Conservation (phyloP, 352 stramenopile species). For the Phytopythium montanum region DNA sequence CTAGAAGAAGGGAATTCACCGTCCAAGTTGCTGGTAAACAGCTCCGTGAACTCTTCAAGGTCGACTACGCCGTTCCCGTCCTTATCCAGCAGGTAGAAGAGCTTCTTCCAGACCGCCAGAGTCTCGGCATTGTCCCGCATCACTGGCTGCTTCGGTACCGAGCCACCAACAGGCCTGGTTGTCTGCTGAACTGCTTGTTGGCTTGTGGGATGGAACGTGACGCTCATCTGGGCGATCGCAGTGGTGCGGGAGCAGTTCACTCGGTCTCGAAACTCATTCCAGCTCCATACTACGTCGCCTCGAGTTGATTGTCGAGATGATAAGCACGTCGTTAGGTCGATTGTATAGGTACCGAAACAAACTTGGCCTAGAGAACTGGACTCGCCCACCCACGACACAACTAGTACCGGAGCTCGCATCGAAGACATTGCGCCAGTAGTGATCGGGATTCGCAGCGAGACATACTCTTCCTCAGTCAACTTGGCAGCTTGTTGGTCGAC, state of each 20-base stretch:
- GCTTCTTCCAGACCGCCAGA: constrained; percentile 55
- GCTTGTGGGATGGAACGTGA: background rate
- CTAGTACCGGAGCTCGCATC: background rate
- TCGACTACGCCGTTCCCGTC: constrained; percentile 57
- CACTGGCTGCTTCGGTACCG: background rate
- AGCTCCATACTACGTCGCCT: background rate
- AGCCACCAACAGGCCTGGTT: background rate
- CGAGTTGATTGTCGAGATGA: background rate
- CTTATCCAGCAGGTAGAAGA: constrained; percentile 63
- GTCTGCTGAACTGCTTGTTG: background rate
- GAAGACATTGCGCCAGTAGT: background rate
- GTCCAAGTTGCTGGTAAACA: constrained; percentile 34
- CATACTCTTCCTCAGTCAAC: background rate
- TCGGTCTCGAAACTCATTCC: background rate
- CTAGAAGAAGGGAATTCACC: constrained; percentile 21
- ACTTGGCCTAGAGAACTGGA: background rate
- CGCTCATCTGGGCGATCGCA: background rate
- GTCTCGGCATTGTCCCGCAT: constrained; percentile 8
- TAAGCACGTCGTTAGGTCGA: background rate
- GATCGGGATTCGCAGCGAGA: background rate
- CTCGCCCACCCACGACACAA: background rate
- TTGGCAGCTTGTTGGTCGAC: background rate
- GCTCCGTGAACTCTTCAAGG: constrained; percentile 43
- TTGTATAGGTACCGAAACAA: background rate
- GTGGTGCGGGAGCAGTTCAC: background rate